Evolutionary conservation across 2,329 filamentous ascomycete genomes (phyloP).

Genomic region (Paramyrothecium roridum): DNA sequence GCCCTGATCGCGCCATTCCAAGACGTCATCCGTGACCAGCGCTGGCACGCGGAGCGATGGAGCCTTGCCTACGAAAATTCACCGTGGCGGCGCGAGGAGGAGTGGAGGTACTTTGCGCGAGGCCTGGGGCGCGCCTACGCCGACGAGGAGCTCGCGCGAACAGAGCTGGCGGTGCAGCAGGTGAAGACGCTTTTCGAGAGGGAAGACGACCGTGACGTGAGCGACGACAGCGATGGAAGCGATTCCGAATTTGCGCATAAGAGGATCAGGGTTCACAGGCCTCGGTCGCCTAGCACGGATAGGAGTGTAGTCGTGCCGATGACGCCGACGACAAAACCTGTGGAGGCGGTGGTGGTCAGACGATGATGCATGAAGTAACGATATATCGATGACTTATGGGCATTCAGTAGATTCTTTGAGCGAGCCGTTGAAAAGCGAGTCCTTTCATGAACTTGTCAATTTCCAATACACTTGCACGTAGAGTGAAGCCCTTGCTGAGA

Average conservation of each 20-base stretch:
- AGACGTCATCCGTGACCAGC: conserved; percentile 2
- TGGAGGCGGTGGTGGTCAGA: too few species aligned
- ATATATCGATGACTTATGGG: too few species aligned
- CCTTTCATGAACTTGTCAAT: too few species aligned
- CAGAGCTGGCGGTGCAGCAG: conserved; percentile 9
- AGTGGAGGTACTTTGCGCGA: conserved; percentile 12
- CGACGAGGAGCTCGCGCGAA: conserved; percentile 10
- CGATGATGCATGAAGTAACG: too few species aligned
- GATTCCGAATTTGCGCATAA: not conserved
- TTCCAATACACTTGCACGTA: too few species aligned
- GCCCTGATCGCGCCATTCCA: conserved; percentile 12
- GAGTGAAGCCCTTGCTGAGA: too few species aligned
- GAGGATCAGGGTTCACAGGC: not conserved
- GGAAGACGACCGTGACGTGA: not conserved
- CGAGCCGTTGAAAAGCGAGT: too few species aligned
- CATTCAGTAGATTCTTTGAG: too few species aligned
- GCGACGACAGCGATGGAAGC: not conserved
- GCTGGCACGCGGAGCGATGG: conserved; percentile 7
- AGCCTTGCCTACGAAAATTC: conserved; percentile 8
- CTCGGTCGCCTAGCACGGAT: not conserved
- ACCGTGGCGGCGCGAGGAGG: conserved; percentile 8
- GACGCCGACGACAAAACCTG: too few species aligned
- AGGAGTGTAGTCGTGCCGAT: too few species aligned
- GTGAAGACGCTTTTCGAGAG: conserved; percentile 6
- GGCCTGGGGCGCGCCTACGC: conserved; percentile 10